Conservation (phyloP, 129 eudicot species). For the Tanacetum coccineum region DNA sequence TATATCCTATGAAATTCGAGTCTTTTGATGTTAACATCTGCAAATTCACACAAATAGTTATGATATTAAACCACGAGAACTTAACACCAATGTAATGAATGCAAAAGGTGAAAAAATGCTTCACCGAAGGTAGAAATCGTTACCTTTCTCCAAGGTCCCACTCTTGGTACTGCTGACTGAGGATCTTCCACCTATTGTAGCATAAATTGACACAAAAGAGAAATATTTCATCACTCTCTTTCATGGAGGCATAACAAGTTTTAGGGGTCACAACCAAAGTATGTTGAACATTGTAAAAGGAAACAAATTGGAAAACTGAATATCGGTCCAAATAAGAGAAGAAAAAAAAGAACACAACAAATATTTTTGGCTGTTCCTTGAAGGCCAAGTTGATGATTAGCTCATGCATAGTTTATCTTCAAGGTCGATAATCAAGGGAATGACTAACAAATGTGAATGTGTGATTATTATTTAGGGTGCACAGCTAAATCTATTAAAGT, state of each 20-base stretch:
- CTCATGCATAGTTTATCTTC: background rate
- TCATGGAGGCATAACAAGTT: slow-evolving; percentile 11
- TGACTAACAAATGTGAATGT: background rate
- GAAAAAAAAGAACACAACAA: no score
- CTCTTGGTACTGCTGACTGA: slow-evolving; percentile 61
- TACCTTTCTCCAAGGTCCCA: slow-evolving; percentile 99
- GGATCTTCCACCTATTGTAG: slow-evolving; percentile 59
- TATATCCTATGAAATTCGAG: slow-evolving; percentile 85
- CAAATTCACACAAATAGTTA: slow-evolving; percentile 18
- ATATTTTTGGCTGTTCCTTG: no score
- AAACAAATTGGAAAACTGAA: background rate
- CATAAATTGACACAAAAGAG: slow-evolving; percentile 22
- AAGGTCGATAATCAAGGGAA: background rate
- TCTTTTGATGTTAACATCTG: slow-evolving; percentile 96
- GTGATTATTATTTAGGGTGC: background rate
- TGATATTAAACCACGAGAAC: slow-evolving; percentile 2
- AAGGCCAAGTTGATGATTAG: no score
- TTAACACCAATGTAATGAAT: slow-evolving; percentile 3
- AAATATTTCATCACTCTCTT: slow-evolving; percentile 7
- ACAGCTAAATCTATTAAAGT: slow-evolving; percentile 2
- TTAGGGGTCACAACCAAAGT: slow-evolving; percentile 16
- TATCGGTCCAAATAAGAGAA: background rate
- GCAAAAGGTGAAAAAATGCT: background rate
- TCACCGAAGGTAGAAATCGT: background rate
- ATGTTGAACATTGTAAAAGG: background rate